A percentile compares a stretch with the other conserved stretches of the same genome.
phyloP scores from a whole-genome alignment of 139 green algal species.

The Parachlorella kessleri region DNA sequence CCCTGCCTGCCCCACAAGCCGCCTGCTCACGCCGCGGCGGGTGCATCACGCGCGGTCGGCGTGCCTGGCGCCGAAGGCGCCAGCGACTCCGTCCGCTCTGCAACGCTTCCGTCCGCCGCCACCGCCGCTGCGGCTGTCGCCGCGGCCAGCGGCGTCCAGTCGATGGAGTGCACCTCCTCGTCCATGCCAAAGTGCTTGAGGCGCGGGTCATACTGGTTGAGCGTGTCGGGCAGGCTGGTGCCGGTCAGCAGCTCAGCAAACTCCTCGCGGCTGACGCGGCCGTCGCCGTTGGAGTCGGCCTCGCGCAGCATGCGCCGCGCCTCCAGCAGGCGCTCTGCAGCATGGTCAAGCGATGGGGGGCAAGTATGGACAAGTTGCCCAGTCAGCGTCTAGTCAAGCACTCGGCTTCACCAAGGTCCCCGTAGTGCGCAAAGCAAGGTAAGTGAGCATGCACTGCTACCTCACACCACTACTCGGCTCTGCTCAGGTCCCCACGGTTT shows the following conservation, averaged over 20 bases:
- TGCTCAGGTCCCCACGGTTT: no score
- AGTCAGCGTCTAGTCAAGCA: not conserved
- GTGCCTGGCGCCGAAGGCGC: no score
- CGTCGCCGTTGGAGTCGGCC: conserved; percentile 85
- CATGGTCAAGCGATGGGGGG: not conserved
- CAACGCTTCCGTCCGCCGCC: no score
- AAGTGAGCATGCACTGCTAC: no score
- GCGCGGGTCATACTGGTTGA: conserved; percentile 62
- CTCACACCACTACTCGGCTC: no score
- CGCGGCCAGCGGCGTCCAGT: not conserved
- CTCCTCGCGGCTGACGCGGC: conserved; percentile 75
- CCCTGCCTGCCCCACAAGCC: no score
- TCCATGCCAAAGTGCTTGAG: conserved; percentile 30
- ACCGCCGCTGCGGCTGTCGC: no score
- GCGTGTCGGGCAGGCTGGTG: conserved; percentile 47
- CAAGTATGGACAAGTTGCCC: not conserved
- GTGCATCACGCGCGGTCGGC: no score
- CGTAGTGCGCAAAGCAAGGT: no score
- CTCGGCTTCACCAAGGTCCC: no score
- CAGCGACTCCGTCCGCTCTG: no score
- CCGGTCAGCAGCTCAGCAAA: conserved; percentile 68
- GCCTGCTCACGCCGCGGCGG: no score
- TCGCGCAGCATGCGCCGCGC: conserved; percentile 87
- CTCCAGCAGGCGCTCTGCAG: conserved; percentile 47
- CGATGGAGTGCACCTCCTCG: conserved; percentile 14